Percentiles rank a stretch among this genome's conserved stretches.
Conservation (phyloP, 2,329 filamentous ascomycete genomes). For the Blastomyces emzantsi region DNA sequence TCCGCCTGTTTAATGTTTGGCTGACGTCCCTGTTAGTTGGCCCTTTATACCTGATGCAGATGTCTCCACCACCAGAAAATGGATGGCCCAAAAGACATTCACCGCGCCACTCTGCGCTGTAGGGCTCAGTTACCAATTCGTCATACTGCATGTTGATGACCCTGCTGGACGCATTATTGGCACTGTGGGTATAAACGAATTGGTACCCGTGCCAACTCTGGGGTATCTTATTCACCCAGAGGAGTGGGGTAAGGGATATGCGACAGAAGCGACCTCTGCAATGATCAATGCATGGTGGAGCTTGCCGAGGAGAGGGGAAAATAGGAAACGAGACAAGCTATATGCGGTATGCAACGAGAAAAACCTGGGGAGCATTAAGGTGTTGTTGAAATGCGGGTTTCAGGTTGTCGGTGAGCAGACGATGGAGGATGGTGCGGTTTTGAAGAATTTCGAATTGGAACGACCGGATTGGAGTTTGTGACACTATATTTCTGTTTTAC, state of each 20-base stretch:
- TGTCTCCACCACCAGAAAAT: conserved; percentile 6
- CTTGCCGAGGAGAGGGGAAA: conserved; percentile 8
- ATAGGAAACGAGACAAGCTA: not conserved
- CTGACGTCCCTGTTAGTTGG: not conserved
- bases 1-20: not conserved
- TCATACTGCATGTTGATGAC: conserved; percentile 9
- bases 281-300: conserved; percentile 15
- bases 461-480: not conserved
- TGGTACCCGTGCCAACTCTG: conserved; percentile 13
- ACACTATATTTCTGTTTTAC: not conserved
- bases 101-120: conserved; percentile 8
- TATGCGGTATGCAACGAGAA: not conserved
- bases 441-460: not conserved
- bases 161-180: conserved; percentile 12
- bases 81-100: conserved; percentile 12
- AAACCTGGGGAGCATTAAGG: conserved; percentile 1
- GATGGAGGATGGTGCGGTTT: not conserved
- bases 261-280: conserved; percentile 12
- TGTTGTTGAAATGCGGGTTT: conserved; percentile 8
- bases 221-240: conserved; percentile 13
- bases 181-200: conserved; percentile 11
- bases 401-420: not conserved
- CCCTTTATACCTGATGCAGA: not conserved
- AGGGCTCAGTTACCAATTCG: conserved; percentile 11
- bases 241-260: conserved; percentile 15